Evolutionary conservation across 371 early-diverging fungal genomes (phyloP), one percentile per base, ranked within the genome.

Genomic region (Coemansia linderi): DNA sequence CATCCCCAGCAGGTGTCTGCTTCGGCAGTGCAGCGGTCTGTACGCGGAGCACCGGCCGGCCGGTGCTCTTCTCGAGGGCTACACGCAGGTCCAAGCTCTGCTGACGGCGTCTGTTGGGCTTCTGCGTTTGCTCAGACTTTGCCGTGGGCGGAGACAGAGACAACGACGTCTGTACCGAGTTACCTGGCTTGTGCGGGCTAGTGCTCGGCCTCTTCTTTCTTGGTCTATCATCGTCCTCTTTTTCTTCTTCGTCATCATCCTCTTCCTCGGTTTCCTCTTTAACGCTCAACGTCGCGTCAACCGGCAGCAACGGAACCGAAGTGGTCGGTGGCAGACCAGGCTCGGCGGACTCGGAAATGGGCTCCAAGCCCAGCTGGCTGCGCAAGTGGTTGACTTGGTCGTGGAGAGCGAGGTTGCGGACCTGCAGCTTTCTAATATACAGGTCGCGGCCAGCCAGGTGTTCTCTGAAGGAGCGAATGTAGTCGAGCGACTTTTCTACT

Each of bases 401-500:
- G 46, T 84, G 85, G 39, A 87, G 73, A 12, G 75, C 78, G 59
- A 72, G 54, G 59, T 79, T 79, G 72, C 79, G 79, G 54, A 68
- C 72, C 78, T 77, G 79, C 46, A 79, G 63, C 62, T 59, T 64
- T 46, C 58, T 65, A 57, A 79, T 79, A 65, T 66, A 78, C 63
- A 63, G 54, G 66, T 79, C 80, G 70, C 77, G 75, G 60, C 59
- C 59, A 40, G 54, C 60, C 63, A 72, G 19, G 24, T 78, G 68
- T 7, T 61, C 60, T 59, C 72, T 70, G 64, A 81, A 76, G 15
- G 71, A 46, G 13, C 59, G 78, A 19, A 81, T 73, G 60, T 83
- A 89, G 17, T 89, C 89, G 31, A 90, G 84, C n/a, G 89, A 87
- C 79, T 89, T 88, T 41, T 87, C 81, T 36, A 91, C 91, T 73